Percentiles rank a stretch among this genome's conserved stretches.
These are phyloP conservation scores for Linum lewisii DNA, from an alignment of 345 rosid genomes.

Conservation along the genomic window DNA sequence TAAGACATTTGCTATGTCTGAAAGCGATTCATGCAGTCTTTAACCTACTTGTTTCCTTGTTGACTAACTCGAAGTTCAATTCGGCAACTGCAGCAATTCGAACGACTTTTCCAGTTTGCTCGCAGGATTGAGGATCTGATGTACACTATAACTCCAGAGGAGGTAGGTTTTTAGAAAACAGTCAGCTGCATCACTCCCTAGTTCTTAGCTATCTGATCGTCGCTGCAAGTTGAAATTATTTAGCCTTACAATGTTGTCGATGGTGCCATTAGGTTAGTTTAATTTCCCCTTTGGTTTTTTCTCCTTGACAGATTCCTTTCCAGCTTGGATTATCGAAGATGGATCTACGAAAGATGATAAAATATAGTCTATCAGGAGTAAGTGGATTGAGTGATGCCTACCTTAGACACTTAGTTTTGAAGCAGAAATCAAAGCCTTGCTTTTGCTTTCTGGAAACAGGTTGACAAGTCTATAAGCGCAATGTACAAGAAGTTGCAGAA, in stretches of 20 bases:
- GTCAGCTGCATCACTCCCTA: background rate
- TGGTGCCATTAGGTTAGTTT: background rate
- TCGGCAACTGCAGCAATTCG: conserved; percentile 69
- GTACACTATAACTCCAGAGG: conserved; percentile 93
- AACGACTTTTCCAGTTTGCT: conserved; percentile 86
- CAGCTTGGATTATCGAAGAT: conserved; percentile 80
- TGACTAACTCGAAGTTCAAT: background rate
- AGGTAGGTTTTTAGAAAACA: conserved; percentile 38
- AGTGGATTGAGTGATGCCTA: conserved; percentile 13
- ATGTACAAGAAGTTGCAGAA: conserved; percentile 98
- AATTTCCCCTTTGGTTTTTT: conserved; percentile 5
- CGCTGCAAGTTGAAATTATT: no score
- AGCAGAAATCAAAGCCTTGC: conserved; percentile 2
- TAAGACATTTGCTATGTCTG: background rate
- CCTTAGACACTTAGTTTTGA: background rate
- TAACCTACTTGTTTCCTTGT: conserved; percentile 1
- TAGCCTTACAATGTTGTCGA: no score
- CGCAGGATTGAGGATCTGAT: conserved; percentile 84
- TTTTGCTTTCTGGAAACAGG: conserved; percentile 30
- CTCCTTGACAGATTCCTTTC: conserved; percentile 64
- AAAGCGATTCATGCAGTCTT: background rate
- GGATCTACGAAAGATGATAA: conserved; percentile 82
- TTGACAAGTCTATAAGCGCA: conserved; percentile 72
- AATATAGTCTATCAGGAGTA: conserved; percentile 86
- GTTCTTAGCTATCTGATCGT: no score